Conservation (phyloP, 106 monocot genomes). For the Posidonia australis region DNA sequence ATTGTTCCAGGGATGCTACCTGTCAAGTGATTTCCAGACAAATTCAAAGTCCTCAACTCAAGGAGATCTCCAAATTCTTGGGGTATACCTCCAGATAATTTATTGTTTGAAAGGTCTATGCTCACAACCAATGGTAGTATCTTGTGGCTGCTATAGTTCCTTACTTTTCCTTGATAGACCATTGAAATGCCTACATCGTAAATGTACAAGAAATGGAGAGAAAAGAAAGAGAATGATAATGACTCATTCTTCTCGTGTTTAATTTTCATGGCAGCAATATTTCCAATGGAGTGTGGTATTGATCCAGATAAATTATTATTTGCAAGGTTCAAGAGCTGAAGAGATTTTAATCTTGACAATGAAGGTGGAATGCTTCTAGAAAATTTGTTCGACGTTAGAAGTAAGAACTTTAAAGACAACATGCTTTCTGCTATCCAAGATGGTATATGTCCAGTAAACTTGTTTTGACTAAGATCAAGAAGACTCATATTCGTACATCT, state of each 20-base stretch:
- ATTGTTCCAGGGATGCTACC: no score
- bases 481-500: neutral
- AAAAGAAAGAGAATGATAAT: no score
- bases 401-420: neutral
- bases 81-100: no score
- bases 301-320: constrained; percentile 17
- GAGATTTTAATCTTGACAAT: no score
- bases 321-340: no score
- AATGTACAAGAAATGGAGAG: no score
- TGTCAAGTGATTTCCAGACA: no score
- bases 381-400: neutral
- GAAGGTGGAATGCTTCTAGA: neutral
- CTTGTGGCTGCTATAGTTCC: neutral
- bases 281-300: constrained; percentile 9
- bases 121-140: neutral
- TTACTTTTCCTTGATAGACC: neutral
- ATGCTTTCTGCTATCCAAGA: neutral
- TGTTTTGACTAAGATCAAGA: constrained; percentile 8
- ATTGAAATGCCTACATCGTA: neutral
- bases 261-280: constrained; percentile 14
- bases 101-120: no score
- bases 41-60: constrained; percentile 10
- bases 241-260: neutral
- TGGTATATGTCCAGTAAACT: no score
- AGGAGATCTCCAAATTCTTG: no score